These are phyloP conservation scores for Saturnispora halmiae DNA, from an alignment of 805 yeast genomes.

Conservation along the genomic window DNA sequence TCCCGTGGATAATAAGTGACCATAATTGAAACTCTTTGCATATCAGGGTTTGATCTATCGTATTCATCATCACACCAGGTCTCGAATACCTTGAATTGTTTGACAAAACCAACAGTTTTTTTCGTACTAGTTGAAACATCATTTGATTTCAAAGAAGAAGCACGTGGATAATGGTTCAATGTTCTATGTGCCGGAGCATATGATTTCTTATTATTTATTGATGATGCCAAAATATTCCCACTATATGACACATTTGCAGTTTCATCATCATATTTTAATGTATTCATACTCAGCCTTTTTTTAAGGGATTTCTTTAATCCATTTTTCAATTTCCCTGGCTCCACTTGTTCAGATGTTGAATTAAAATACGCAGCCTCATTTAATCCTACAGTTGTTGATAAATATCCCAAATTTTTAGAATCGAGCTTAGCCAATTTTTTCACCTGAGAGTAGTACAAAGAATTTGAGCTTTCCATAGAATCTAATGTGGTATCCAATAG, in stretches of 20 bases:
- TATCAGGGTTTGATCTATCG: slow-evolving; percentile 43
- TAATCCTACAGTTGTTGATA: slow-evolving; percentile 32
- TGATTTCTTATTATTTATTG: background rate
- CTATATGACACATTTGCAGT: no score
- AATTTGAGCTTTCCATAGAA: background rate
- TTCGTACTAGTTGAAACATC: background rate
- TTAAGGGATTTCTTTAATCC: background rate
- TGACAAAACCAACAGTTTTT: slow-evolving; percentile 1
- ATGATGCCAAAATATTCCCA: no score
- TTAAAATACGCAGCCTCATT: slow-evolving; percentile 34
- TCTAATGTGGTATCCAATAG: background rate
- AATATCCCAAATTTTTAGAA: slow-evolving; percentile 27
- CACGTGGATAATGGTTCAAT: no score
- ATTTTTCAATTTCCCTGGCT: slow-evolving; percentile 1
- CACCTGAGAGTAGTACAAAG: background rate
- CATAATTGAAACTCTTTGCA: slow-evolving; percentile 39
- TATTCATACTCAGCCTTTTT: slow-evolving; percentile 1
- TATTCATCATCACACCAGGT: slow-evolving; percentile 45
- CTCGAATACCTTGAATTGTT: slow-evolving; percentile 19
- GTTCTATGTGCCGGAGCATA: no score
- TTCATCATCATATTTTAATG: slow-evolving; percentile 1
- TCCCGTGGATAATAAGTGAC: slow-evolving; percentile 38
- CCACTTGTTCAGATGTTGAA: background rate
- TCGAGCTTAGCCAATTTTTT: slow-evolving; percentile 1
- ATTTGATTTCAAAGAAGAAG: background rate